These are phyloP conservation scores for Naganishia sp. DNA, from an alignment of 1,284 basidiomycete species.

Conservation along the genomic window DNA sequence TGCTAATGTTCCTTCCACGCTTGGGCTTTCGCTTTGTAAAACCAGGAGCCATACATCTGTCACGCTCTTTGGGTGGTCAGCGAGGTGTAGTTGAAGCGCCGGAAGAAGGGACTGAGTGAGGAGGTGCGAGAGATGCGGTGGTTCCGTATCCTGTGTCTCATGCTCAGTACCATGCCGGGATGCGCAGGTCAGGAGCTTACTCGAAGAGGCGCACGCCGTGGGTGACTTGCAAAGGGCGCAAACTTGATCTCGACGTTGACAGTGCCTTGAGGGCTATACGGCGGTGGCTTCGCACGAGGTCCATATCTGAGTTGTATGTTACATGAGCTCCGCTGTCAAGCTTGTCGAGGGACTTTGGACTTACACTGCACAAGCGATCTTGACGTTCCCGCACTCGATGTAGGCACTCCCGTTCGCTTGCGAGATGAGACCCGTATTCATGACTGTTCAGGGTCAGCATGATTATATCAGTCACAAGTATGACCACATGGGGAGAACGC, in stretches of 20 bases:
- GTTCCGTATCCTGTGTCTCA: constrained; percentile 79
- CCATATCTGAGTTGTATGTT: constrained; percentile 70
- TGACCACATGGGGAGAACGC: not conserved
- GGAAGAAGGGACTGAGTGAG: constrained; percentile 85
- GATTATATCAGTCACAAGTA: constrained; percentile 2
- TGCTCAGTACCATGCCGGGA: not conserved
- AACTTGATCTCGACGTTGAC: constrained; percentile 96
- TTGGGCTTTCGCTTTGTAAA: constrained; percentile 89
- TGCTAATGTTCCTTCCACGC: constrained; percentile 77
- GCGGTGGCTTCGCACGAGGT: constrained; percentile 66
- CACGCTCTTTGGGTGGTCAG: constrained; percentile 80
- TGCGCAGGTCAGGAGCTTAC: constrained; percentile 58
- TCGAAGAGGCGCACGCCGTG: constrained; percentile 77
- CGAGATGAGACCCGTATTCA: constrained; percentile 82
- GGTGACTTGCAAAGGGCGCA: constrained; percentile 81
- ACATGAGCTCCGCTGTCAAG: not conserved
- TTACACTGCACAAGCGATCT: constrained; percentile 92
- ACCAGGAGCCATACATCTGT: constrained; percentile 90
- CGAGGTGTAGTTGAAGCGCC: constrained; percentile 78
- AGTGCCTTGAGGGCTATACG: constrained; percentile 80
- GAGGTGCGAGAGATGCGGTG: constrained; percentile 74
- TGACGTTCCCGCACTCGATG: constrained; percentile 81
- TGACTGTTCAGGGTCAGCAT: constrained; percentile 59
- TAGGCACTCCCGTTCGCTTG: constrained; percentile 96
- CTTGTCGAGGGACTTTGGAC: constrained; percentile 40